These are phyloP conservation scores for Phyllostachys edulis DNA, from an alignment of 176 grass and related monocot genomes.

Conservation along the genomic window DNA sequence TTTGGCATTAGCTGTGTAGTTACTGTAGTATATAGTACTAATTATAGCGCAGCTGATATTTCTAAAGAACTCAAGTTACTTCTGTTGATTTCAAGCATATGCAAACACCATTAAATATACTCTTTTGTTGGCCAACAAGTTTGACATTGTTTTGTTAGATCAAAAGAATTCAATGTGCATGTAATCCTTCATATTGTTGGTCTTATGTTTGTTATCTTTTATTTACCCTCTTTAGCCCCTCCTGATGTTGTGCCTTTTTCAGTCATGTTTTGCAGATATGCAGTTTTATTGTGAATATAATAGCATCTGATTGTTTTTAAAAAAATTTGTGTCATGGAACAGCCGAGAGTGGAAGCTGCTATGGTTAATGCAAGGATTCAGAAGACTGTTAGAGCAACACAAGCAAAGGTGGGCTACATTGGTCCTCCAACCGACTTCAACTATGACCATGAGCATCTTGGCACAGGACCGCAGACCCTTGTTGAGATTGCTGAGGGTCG, in stretches of 20 bases:
- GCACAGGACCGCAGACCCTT: slow-evolving; percentile 77
- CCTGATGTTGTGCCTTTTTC: neutral
- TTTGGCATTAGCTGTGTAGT: slow-evolving; percentile 14
- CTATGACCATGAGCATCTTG: slow-evolving; percentile 87
- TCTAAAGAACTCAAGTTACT: neutral
- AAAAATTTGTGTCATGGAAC: slow-evolving; percentile 31
- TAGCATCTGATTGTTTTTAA: neutral
- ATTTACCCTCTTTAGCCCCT: neutral
- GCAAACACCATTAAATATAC: neutral
- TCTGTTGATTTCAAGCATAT: neutral
- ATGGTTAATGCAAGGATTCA: slow-evolving; percentile 94
- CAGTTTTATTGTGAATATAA: neutral
- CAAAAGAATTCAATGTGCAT: neutral
- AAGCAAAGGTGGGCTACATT: slow-evolving; percentile 93
- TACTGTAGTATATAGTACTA: neutral
- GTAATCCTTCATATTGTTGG: neutral
- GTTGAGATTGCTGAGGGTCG: slow-evolving; percentile 68
- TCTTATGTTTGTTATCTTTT: neutral
- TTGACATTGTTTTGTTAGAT: slow-evolving; percentile 3
- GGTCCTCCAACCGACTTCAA: slow-evolving; percentile 86
- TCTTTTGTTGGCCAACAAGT: neutral
- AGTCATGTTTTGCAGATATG: neutral
- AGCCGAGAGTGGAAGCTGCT: slow-evolving; percentile 95
- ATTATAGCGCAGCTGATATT: neutral
- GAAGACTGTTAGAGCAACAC: slow-evolving; percentile 80